Evolutionary conservation across 1,284 basidiomycete species (phyloP), one percentile per base, ranked within the genome.

Genomic region (Inonotus hispidus): DNA sequence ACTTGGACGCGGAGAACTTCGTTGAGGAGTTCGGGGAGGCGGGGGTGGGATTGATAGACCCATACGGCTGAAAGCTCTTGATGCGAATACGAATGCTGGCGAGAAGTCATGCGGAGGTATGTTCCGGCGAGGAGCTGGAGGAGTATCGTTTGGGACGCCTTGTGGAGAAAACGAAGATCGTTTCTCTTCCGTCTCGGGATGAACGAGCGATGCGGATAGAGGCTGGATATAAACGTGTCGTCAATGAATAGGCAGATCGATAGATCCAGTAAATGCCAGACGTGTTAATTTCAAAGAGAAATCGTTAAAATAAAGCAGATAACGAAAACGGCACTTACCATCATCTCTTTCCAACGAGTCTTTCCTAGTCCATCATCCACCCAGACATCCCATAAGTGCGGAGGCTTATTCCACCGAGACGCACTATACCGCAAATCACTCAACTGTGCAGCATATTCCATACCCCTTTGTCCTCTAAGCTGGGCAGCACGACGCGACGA

Each of bases 401-500:
- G 61, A 23, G 45, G 38, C 14, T 38, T 49, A 50, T 43, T 45
- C 14, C 27, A 53, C 53, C 14, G 19, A 16, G 55, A 11, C 7
- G 8, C 14, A 21, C 41, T 43, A 37, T 43, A 32, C 21, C 37
- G 19, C 11, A 39, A 10, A 29, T 39, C 14, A 19, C 53, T 25
- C 37, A 25, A 14, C 38, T 27, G 37, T 13, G 29, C 29, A 43
- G 19, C 41, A 43, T 43, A 14, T n/a, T 10, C 11, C 27, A n/a
- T 38, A 21, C 39, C 29, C 8, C 21, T 50, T 19, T 16, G 56
- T 53, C 41, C 27, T 43, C 56, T 46, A n/a, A 55, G 27, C 14
- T 56, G 50, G 19, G 39, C 32, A 5, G 61, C 59, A 19, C 61
- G 61, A 10, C 84, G 75, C 14, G 82, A 78, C 35, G 79, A 74